Evolutionary conservation across 441 rosid species (phyloP), one percentile per base, ranked within the genome.

Genomic region (Croton laevigatus): DNA sequence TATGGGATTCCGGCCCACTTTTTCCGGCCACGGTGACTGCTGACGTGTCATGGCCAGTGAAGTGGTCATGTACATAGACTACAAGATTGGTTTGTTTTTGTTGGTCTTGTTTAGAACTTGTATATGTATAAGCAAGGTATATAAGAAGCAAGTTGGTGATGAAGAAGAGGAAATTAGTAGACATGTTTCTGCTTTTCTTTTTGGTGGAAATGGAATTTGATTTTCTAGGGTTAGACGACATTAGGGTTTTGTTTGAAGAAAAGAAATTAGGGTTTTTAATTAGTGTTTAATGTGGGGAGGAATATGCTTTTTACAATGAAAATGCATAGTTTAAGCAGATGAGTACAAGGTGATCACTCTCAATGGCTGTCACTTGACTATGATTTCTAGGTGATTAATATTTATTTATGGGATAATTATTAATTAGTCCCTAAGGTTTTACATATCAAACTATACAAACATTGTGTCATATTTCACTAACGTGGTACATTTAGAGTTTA

Each of bases 11-110:
- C 48, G 76, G 70, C 44, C 78, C 80, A 8, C 16, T 10, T 54
- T 58, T 62, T 2, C 83, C 82, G 19, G 77, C 84, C 3, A 80
- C 82, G 0, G 85, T 73, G 59, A 71, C 6, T 1, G 82, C 80
- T 6, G 85, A 66, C n/a, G 80, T 59, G 16, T 80, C 84, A 0
- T 49, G 51, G 59, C 88, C 81, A 0, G 74, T 71, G 72, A 83
- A 71, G 55, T 69, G 61, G 78, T 80, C 87, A 9, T 84, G 85
- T 37, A 80, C 84, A 27, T 80, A 84, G 68, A 82, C 59, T 38
- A 76, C 76, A 12, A 82, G 71, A 71, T 75, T 74, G 73, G 81
- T 78, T 71, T 74, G 75, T 11, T 19, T 65, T 12, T 75, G 78
- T 22, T 71, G 20, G 3, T 48, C 76, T 32, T 71, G 20, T 0